Percentiles rank a stretch among this genome's conserved stretches.
Evolutionary conservation across 2,329 filamentous ascomycete genomes (phyloP).

Genomic region (Pezicula neosporulosa): DNA sequence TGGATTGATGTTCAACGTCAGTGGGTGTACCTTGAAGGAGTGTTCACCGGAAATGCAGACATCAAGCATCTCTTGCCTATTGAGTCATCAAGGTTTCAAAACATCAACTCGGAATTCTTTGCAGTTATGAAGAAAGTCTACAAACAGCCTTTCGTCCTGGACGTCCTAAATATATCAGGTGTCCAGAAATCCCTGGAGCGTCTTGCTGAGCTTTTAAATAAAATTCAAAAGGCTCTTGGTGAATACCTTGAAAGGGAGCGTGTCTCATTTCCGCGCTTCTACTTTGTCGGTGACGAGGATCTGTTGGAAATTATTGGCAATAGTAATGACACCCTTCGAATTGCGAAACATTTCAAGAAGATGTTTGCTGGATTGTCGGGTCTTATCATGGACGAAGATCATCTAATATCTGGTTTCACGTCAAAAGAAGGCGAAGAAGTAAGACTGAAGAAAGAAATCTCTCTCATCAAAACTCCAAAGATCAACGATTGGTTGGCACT

Average conservation of each 20-base stretch:
- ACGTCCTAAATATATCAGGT: constrained; percentile 92
- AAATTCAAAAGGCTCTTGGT: constrained; percentile 97
- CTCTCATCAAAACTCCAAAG: constrained; percentile 85
- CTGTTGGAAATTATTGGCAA: constrained; percentile 99
- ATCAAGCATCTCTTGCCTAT: constrained; percentile 98
- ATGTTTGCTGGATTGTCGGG: constrained; percentile 98
- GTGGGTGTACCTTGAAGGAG: constrained; percentile 98
- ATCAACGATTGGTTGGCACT: constrained; percentile 99
- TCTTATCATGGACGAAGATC: constrained; percentile 85
- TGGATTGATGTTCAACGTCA: constrained; percentile 99
- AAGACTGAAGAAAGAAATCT: constrained; percentile 84
- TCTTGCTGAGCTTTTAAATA: constrained; percentile 93
- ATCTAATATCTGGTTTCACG: constrained; percentile 84
- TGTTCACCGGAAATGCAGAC: constrained; percentile 97
- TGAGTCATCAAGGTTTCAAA: constrained; percentile 95
- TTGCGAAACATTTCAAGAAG: constrained; percentile 98
- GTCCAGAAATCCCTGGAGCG: constrained; percentile 95
- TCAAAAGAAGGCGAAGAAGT: constrained; percentile 95
- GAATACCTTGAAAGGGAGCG: constrained; percentile 98
- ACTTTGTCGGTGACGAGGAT: constrained; percentile 99
- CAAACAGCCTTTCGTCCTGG: constrained; percentile 91
- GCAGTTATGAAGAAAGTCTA: constrained; percentile 99
- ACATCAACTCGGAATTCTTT: constrained; percentile 98
- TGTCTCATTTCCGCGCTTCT: constrained; percentile 96
- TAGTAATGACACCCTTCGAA: constrained; percentile 92